These are phyloP conservation scores for Rhizophagus sp. DNA, from an alignment of 192 early-diverging fungal species.

Conservation along the genomic window DNA sequence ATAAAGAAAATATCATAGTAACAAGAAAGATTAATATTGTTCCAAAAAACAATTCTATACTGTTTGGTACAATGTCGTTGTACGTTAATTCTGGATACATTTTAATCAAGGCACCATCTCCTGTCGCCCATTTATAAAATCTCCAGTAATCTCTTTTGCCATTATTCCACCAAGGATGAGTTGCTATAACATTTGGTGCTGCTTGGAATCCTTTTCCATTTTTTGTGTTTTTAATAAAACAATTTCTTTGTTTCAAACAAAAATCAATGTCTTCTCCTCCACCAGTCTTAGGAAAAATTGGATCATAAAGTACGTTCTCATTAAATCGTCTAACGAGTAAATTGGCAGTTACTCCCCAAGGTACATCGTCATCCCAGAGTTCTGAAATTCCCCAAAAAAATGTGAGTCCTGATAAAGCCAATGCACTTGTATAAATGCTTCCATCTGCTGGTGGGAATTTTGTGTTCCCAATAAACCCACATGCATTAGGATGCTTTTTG, in stretches of 20 bases:
- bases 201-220: neutral
- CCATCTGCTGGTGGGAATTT: neutral
- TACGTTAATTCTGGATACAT: neutral
- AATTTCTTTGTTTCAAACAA: constrained; percentile 11
- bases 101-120: constrained; percentile 12
- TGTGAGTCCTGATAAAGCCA: neutral
- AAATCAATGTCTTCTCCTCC: constrained; percentile 27
- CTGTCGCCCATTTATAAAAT: constrained; percentile 6
- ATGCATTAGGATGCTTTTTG: neutral
- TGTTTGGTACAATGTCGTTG: neutral
- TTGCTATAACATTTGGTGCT: neutral
- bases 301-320: neutral
- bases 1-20: neutral
- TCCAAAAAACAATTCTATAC: neutral
- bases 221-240: neutral
- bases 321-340: neutral
- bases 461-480: constrained; percentile 11
- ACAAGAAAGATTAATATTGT: neutral
- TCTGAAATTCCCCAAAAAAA: constrained; percentile 23
- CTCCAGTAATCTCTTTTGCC: neutral
- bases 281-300: constrained; percentile 12
- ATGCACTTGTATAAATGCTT: neutral
- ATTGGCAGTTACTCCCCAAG: constrained; percentile 26
- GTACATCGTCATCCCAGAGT: neutral
- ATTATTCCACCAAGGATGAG: constrained; percentile 31